Base-by-base conservation (phyloP, 306 rosid genomes). In the Inga laurina region DNA sequence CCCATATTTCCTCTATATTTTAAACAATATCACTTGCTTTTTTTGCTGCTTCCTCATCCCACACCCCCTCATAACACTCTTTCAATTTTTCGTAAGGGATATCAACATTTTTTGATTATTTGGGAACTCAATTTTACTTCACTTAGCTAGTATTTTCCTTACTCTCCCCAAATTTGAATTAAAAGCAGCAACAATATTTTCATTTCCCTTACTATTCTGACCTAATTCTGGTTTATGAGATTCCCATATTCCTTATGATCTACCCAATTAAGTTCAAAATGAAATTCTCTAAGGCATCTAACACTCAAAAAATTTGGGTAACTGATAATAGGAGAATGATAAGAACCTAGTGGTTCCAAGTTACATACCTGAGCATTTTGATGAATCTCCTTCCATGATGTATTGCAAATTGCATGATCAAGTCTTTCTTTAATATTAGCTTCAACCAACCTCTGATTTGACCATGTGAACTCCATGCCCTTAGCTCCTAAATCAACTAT, bases 151-250 rank as follows among this genome's bases (percentile, higher is more conserved):
- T 1, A 13, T 11, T 0, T 16, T 16, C 2, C 1, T 51, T 0
- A 51, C 8, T 51, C 5, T 51, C 0, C 4, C 3, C 1, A 51
- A 8, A 4, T 51, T 51, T 2, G 21, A 0, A 0, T 3, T 4
- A 16, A 51, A 51, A 15, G 6, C 19, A 4, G 2, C n/a, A 1
- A 51, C 57, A 0, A 4, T 18, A 1, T 2, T 5, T 8, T 3
- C n/a, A 4, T 16, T 1, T 0, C 4, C 1, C 7, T 0, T 5
- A 4, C 7, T 0, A 1, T 8, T 15, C 19, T 16, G 0, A 0
- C n/a, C 57, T n/a, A 15, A 14, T 3, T 51, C 1, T 16, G 5
- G 1, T 15, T 3, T 5, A 51, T 5, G 1, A 51, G 0, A 0
- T 16, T 8, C 0, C 8, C 3, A 16, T 14, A 51, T 0, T 16